phyloP scores from a whole-genome alignment of 2,329 filamentous ascomycete species.

The Ophiostoma ulmi region DNA sequence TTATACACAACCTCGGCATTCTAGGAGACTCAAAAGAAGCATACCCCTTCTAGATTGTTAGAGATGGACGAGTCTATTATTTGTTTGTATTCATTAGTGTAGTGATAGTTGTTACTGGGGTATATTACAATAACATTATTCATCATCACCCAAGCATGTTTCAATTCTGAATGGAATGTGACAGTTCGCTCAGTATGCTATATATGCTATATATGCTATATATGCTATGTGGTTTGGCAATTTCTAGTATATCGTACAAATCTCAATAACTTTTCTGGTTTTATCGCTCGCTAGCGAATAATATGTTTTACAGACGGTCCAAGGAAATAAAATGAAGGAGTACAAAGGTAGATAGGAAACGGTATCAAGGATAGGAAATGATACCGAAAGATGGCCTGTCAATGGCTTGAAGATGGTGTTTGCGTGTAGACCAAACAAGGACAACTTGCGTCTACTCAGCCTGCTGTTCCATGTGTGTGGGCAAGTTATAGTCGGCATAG shows the following conservation, averaged over 20 bases:
- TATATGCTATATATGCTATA: neutral
- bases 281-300: neutral
- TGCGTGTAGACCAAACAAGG: neutral
- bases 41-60: slow-evolving; percentile 15
- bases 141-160: neutral
- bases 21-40: neutral
- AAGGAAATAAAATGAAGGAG: neutral
- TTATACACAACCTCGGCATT: neutral
- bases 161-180: neutral
- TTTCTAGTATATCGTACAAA: slow-evolving; percentile 8
- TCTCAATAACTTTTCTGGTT: neutral
- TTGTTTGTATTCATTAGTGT: neutral
- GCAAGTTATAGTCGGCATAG: slow-evolving; percentile 57
- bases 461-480: slow-evolving; percentile 53
- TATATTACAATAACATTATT: neutral
- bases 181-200: neutral
- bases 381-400: neutral
- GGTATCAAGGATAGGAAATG: neutral
- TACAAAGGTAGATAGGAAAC: neutral
- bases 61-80: neutral
- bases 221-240: neutral
- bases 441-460: slow-evolving; percentile 16
- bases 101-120: neutral
- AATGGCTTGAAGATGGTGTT: neutral
- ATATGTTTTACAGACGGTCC: neutral